phyloP scores from a whole-genome alignment of 257 asterid species.

The Dorcoceras hygrometricum region DNA sequence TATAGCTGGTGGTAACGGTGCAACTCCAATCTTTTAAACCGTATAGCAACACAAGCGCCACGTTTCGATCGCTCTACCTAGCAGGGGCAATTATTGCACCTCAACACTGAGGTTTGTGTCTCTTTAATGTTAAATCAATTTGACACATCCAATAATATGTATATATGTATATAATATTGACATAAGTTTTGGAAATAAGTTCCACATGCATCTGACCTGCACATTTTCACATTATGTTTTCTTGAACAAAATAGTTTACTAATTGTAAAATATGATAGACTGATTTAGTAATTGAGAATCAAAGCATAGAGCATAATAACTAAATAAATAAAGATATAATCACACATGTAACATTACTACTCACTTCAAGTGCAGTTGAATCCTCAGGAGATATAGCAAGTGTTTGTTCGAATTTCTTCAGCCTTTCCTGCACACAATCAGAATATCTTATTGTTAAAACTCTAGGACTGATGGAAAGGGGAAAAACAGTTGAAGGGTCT shows the following conservation, averaged over 20 bases:
- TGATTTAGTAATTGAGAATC: background rate
- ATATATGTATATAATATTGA: too few relatives aligned
- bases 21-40: too few relatives aligned
- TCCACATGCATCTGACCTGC: too few relatives aligned
- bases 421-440: slow-evolving; percentile 59
- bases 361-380: slow-evolving; percentile 83
- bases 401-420: slow-evolving; percentile 69
- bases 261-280: background rate
- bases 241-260: background rate
- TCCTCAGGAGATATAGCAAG: slow-evolving; percentile 67
- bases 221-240: too few relatives aligned
- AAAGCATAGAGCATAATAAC: slow-evolving; percentile 18
- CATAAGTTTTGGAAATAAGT: too few relatives aligned
- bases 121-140: too few relatives aligned
- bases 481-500: slow-evolving; percentile 21
- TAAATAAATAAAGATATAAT: slow-evolving; percentile 13
- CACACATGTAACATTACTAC: slow-evolving; percentile 31
- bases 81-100: too few relatives aligned
- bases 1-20: too few relatives aligned
- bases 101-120: too few relatives aligned
- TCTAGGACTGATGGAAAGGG: slow-evolving; percentile 4
- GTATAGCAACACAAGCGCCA: too few relatives aligned
- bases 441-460: slow-evolving; percentile 14
- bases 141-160: too few relatives aligned
- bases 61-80: too few relatives aligned